Evolutionary conservation across 768 basidiomycete species (phyloP), one percentile per base, ranked within the genome.

Genomic region (Arthromyces matolae): DNA sequence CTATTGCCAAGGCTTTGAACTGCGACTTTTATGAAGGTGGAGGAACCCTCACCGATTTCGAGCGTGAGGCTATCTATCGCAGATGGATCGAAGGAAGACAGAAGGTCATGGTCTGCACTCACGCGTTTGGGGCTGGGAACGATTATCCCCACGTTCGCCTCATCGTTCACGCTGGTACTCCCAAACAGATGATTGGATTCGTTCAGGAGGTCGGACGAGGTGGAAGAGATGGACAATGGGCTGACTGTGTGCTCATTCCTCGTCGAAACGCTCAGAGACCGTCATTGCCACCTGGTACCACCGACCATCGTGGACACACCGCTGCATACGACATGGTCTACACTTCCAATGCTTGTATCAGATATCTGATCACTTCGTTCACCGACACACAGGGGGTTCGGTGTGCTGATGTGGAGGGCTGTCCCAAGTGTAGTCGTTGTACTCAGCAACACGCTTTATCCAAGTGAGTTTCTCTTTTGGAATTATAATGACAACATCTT

Each of bases 11-110:
- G 6, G 14, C 12, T 1, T 35, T 45, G 2, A 35, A 27, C 1
- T 45, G 44, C 4, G 44, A 45, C 5, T 45, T 45, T 37, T 45
- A 45, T 18, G 4, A 28, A 20, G 44, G 44, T 5, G 33, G 25
- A 10, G 29, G 22, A 20, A 3, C 3, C 3, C 12, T 41, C 6
- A 12, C 25, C 8, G 44, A 37, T 5, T 0, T 0, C 7, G 1
- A 37, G 3, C 35, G 44, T 3, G 25, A 45, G 9, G 27, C 5
- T 0, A 37, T 37, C 3, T 37, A 45, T 7, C 1, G 20, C n/a
- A 14, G 18, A 3, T 45, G 44, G 35, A 29, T 45, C 5, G 18
- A 45, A 13, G 35, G 44, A 2, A 10, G 2, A 1, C 34, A 45
- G 7, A 29, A 29, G 7, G 25, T 45, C 2, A 45, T 45, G 44